phyloP scores from a whole-genome alignment of 768 basidiomycete species.

The Suillus decipiens region DNA sequence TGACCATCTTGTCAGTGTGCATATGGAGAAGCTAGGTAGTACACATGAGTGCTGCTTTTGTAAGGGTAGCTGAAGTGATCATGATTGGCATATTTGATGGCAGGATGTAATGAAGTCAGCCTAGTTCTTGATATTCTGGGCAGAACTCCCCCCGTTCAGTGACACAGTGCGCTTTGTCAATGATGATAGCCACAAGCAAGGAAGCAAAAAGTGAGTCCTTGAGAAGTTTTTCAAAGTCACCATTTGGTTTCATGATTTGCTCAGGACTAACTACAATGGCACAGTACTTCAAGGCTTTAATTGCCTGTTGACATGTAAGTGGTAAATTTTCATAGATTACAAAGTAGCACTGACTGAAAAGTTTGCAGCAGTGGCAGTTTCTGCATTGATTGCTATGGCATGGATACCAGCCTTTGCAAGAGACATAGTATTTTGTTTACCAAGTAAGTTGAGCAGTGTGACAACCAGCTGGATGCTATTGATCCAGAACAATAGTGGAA shows the following conservation, averaged over 20 bases:
- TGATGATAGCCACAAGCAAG: conserved; percentile 10
- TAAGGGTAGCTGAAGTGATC: conserved; percentile 37
- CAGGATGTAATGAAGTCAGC: conserved; percentile 30
- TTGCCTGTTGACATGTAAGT: conserved; percentile 6
- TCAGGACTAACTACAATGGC: conserved; percentile 13
- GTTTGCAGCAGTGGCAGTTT: conserved; percentile 19
- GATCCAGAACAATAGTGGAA: too few relatives aligned
- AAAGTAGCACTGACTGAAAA: conserved; percentile 16
- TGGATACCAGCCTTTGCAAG: conserved; percentile 17
- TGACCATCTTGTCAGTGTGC: conserved; percentile 10
- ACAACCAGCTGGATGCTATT: too few relatives aligned
- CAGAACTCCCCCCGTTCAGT: conserved; percentile 34
- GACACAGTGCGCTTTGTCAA: conserved; percentile 28
- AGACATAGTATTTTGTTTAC: conserved; percentile 20
- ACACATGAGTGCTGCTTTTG: conserved; percentile 24
- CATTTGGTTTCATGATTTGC: conserved; percentile 14
- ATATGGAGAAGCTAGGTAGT: conserved; percentile 26
- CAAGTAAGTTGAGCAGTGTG: neutral
- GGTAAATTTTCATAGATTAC: neutral
- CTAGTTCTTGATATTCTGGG: conserved; percentile 33
- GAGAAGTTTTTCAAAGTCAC: conserved; percentile 16
- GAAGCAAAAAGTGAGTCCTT: conserved; percentile 16
- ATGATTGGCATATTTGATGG: conserved; percentile 31
- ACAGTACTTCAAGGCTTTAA: conserved; percentile 9
- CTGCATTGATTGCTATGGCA: conserved; percentile 20